These are phyloP conservation scores for Diospyros kaki DNA, from an alignment of 148 eudicot genomes.

Conservation along the genomic window DNA sequence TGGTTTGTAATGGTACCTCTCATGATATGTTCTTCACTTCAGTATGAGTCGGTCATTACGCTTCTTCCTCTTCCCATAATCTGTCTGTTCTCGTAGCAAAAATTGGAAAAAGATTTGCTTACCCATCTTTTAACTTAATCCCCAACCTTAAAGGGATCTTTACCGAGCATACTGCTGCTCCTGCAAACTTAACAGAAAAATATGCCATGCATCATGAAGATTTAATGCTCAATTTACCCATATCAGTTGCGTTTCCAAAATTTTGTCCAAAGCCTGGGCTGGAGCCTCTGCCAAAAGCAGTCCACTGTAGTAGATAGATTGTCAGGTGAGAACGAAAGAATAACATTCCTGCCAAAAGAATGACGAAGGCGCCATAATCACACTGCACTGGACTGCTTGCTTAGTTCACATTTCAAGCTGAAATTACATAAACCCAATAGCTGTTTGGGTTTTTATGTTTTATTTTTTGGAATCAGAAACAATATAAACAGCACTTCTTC, in stretches of 20 bases:
- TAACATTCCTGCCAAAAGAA: neutral
- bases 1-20: no score
- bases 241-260: neutral
- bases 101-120: neutral
- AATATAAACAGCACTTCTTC: neutral
- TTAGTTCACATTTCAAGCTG: neutral
- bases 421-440: neutral
- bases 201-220: neutral
- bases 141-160: neutral
- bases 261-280: neutral
- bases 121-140: neutral
- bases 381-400: neutral
- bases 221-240: constrained; percentile 3
- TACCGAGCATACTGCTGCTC: neutral
- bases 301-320: neutral
- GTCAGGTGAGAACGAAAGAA: neutral
- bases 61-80: neutral
- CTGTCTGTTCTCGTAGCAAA: neutral
- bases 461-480: neutral
- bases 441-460: neutral
- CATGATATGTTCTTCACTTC: no score
- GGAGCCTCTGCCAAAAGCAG: neutral
- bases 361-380: neutral
- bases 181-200: constrained; percentile 6
- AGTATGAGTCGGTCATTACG: no score